phyloP scores from a whole-genome alignment of 192 early-diverging fungal genomes.

The Coemansia sp. region DNA sequence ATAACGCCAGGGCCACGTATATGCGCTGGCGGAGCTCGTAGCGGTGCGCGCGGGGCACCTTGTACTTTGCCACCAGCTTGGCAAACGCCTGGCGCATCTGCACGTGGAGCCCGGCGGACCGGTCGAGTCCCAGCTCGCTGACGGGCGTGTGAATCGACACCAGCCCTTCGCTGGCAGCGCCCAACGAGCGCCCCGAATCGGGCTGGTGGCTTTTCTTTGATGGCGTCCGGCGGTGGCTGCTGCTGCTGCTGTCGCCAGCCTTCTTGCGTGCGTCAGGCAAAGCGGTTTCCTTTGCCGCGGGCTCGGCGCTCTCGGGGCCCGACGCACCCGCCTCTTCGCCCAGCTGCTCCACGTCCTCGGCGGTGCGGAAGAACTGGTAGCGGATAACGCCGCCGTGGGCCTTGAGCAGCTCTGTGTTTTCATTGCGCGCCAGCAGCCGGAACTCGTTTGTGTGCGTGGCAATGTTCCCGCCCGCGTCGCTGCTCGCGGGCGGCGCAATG shows the following conservation, averaged over 20 bases:
- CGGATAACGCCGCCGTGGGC: conserved; percentile 22
- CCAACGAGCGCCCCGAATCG: neutral
- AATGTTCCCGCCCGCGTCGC: neutral
- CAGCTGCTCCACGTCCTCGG: conserved; percentile 38
- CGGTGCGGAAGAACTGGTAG: conserved; percentile 48
- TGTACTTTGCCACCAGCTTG: conserved; percentile 61
- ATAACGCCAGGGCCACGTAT: conserved; percentile 64
- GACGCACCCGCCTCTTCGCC: conserved; percentile 10
- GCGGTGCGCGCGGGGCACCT: conserved; percentile 66
- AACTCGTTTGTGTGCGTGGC: conserved; percentile 47
- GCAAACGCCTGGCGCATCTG: conserved; percentile 55
- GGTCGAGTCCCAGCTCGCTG: conserved; percentile 19
- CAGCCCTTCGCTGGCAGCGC: conserved; percentile 21
- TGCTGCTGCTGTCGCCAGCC: neutral
- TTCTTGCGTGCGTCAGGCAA: conserved; percentile 1
- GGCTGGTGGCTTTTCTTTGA: conserved; percentile 18
- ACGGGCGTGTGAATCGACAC: conserved; percentile 55
- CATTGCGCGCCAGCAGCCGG: conserved; percentile 21
- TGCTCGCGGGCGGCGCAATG: conserved; percentile 3
- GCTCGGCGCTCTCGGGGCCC: neutral
- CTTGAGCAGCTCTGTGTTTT: conserved; percentile 13
- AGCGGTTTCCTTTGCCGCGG: neutral
- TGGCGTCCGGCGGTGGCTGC: conserved; percentile 7
- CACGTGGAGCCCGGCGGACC: conserved; percentile 16
- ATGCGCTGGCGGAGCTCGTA: conserved; percentile 79